phyloP scores from a whole-genome alignment of 2,329 filamentous ascomycete species.

The Sarocladium strictum region DNA sequence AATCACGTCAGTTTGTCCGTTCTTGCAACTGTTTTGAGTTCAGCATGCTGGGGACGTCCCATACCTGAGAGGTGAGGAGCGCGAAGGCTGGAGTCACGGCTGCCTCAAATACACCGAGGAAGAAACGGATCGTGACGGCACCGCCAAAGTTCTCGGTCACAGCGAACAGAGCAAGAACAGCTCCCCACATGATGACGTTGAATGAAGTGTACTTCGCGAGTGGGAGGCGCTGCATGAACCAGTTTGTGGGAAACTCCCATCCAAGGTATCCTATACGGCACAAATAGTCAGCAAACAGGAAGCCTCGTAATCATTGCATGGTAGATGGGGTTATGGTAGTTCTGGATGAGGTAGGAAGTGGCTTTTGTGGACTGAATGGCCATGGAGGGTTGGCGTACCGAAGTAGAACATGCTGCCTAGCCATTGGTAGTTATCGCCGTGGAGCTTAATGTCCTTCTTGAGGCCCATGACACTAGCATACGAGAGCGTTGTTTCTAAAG shows the following conservation, averaged over 20 bases:
- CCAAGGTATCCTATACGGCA: constrained; percentile 1
- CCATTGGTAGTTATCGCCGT: constrained; percentile 43
- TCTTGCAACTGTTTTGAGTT: no score
- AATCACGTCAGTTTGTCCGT: no score
- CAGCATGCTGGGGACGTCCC: no score
- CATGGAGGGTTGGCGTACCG: no score
- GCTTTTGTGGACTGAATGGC: no score
- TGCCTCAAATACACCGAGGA: constrained; percentile 26
- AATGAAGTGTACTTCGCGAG: constrained; percentile 28
- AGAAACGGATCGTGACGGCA: constrained; percentile 24
- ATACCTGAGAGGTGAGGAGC: constrained; percentile 26
- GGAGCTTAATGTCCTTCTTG: constrained; percentile 34
- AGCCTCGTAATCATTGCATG: no score
- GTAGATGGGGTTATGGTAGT: no score
- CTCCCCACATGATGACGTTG: constrained; percentile 35
- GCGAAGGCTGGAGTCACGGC: constrained; percentile 23
- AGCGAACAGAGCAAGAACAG: constrained; percentile 19
- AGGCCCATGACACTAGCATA: constrained; percentile 22
- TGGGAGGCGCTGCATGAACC: constrained; percentile 24
- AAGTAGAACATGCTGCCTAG: constrained; percentile 41
- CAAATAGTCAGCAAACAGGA: no score
- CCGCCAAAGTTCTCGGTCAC: constrained; percentile 17
- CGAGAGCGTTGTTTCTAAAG: constrained; percentile 2
- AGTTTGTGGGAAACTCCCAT: constrained; percentile 28
- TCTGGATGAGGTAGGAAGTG: no score